These are phyloP conservation scores for Tubosaeta sp. DNA, from an alignment of 768 basidiomycete genomes.

Conservation along the genomic window DNA sequence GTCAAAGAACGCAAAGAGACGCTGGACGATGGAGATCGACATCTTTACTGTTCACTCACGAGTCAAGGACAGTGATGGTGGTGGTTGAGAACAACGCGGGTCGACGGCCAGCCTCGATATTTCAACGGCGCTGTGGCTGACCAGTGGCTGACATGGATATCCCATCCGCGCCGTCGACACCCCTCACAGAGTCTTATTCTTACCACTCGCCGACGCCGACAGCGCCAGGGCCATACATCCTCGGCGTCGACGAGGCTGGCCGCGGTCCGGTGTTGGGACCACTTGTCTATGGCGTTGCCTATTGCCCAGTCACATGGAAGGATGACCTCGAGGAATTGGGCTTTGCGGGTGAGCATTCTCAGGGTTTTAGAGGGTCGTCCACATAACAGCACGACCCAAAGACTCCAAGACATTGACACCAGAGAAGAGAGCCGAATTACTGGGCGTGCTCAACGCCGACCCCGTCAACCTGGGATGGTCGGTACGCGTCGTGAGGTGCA, in stretches of 20 bases:
- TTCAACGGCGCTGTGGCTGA: conserved; percentile 13
- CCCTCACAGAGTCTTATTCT: conserved; percentile 68
- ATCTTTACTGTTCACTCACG: conserved; percentile 13
- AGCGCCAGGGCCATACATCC: conserved; percentile 75
- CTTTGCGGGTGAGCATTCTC: conserved; percentile 71
- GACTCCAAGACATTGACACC: conserved; percentile 91
- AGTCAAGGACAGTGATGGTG: conserved; percentile 13
- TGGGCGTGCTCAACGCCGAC: conserved; percentile 66
- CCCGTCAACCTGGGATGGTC: conserved; percentile 76
- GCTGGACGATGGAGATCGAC: conserved; percentile 5
- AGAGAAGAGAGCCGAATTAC: conserved; percentile 59
- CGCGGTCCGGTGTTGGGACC: conserved; percentile 95
- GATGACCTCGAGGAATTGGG: conserved; percentile 74
- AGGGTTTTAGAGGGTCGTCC: not conserved
- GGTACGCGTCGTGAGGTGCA: conserved; percentile 68
- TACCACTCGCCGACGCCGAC: conserved; percentile 73
- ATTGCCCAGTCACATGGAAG: conserved; percentile 78
- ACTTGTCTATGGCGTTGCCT: conserved; percentile 93
- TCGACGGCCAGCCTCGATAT: not conserved
- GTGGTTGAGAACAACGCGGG: not conserved
- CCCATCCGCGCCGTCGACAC: conserved; percentile 56
- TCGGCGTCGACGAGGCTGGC: conserved; percentile 99
- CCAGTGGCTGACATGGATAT: conserved; percentile 20
- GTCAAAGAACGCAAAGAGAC: conserved; percentile 15
- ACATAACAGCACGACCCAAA: conserved; percentile 28